Conservation (phyloP, 2,329 filamentous ascomycete species). For the Epichloe hybrida region DNA sequence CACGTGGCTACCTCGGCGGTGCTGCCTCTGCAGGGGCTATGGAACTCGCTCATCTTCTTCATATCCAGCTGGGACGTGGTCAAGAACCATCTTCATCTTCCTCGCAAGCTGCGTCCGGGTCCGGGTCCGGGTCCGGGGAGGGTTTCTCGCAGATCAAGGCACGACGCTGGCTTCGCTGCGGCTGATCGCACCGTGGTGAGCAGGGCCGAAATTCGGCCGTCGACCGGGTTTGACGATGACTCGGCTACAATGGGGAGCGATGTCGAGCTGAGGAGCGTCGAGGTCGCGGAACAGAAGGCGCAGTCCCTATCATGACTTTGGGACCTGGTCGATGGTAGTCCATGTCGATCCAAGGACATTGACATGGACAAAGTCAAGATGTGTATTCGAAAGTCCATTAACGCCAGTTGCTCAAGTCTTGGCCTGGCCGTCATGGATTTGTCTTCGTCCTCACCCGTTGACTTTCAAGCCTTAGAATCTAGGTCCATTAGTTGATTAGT, state of each 20-base stretch:
- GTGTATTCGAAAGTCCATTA: too few relatives aligned
- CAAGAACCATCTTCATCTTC: conserved; percentile 8
- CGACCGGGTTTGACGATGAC: conserved; percentile 18
- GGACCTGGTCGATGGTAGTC: too few relatives aligned
- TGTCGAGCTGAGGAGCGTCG: conserved; percentile 19
- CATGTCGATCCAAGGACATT: too few relatives aligned
- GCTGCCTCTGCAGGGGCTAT: conserved; percentile 64
- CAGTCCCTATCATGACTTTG: conserved; percentile 1
- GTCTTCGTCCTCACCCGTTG: too few relatives aligned
- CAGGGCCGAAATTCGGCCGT: conserved; percentile 1
- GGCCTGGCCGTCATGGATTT: too few relatives aligned
- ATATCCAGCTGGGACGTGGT: conserved; percentile 40
- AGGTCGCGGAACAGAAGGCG: conserved; percentile 2
- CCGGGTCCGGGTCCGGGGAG: not conserved
- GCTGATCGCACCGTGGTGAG: conserved; percentile 3
- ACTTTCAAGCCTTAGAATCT: too few relatives aligned
- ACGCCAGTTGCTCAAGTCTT: too few relatives aligned
- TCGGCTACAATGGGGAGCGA: conserved; percentile 18
- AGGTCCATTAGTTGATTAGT: too few relatives aligned
- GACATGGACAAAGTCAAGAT: too few relatives aligned
- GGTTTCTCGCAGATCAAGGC: not conserved
- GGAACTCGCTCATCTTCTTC: conserved; percentile 69
- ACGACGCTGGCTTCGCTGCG: conserved; percentile 1
- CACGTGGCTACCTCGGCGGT: conserved; percentile 59
- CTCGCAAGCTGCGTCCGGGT: not conserved